Percentiles rank a stretch among this genome's conserved stretches.
Evolutionary conservation across 352 stramenopile genomes (phyloP).

Genomic region (Pythium vanterpoolii): DNA sequence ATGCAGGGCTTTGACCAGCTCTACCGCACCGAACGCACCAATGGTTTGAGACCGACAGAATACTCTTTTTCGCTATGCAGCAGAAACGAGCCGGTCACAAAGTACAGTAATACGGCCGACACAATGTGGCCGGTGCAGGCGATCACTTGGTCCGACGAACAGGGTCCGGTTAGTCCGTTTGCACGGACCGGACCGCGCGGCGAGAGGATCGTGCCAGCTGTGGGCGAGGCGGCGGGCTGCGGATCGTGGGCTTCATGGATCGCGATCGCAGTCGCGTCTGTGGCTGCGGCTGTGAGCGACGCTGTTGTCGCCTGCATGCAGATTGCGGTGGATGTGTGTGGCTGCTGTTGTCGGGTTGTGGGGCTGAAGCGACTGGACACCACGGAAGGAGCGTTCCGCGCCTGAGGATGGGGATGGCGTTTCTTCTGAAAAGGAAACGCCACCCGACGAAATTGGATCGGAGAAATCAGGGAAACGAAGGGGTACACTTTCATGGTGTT

Average conservation of each 20-base stretch:
- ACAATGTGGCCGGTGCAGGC: slow-evolving; percentile 66
- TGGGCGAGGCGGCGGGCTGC: neutral
- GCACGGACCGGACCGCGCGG: slow-evolving; percentile 36
- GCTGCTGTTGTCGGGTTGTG: neutral
- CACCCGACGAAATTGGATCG: slow-evolving; percentile 11
- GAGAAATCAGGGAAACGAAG: slow-evolving; percentile 21
- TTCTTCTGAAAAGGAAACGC: slow-evolving; percentile 4
- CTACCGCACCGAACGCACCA: slow-evolving; percentile 21
- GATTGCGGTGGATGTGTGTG: neutral
- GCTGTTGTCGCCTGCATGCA: neutral
- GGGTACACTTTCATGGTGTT: slow-evolving; percentile 16
- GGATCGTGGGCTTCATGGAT: slow-evolving; percentile 6
- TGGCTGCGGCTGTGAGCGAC: too few species aligned
- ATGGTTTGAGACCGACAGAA: slow-evolving; percentile 6
- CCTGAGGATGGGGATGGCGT: too few species aligned
- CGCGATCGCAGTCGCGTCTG: slow-evolving; percentile 9
- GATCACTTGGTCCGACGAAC: slow-evolving; percentile 77
- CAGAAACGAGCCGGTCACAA: slow-evolving; percentile 27
- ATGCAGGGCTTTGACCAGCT: neutral
- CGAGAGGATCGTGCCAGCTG: neutral
- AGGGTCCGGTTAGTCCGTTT: slow-evolving; percentile 69
- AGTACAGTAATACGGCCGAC: slow-evolving; percentile 62
- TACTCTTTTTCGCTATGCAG: slow-evolving; percentile 15
- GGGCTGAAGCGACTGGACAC: slow-evolving; percentile 6
- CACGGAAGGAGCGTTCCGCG: neutral